Evolutionary conservation across 2,329 filamentous ascomycete species (phyloP).

Genomic region (Helotiales sp.): DNA sequence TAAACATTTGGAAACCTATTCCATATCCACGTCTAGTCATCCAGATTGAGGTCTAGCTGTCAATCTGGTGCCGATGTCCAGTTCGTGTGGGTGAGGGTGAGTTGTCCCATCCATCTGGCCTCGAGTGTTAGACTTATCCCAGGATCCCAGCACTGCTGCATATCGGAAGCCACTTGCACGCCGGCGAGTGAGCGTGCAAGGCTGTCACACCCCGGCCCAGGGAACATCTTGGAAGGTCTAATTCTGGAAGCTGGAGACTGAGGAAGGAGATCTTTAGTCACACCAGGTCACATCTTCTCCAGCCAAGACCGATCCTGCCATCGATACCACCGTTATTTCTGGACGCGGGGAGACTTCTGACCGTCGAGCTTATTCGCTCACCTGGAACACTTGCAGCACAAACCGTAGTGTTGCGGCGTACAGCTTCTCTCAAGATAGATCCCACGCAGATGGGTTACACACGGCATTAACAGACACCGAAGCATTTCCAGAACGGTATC

Average conservation of each 20-base stretch:
- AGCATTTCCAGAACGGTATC: neutral
- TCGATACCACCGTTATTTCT: constrained; percentile 1
- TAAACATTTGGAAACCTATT: neutral
- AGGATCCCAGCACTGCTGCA: neutral
- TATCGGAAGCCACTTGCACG: neutral
- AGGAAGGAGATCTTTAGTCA: neutral
- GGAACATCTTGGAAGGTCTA: neutral
- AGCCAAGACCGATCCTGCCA: neutral
- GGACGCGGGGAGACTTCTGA: neutral
- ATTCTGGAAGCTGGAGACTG: neutral
- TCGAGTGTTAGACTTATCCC: neutral
- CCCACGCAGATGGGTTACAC: neutral
- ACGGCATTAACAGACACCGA: neutral
- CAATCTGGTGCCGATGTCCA: neutral
- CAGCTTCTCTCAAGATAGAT: neutral
- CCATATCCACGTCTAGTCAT: neutral
- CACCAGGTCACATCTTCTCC: neutral
- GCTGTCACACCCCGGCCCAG: neutral
- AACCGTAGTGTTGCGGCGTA: neutral
- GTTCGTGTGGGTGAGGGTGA: neutral
- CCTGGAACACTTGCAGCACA: neutral
- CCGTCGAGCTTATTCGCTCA: neutral
- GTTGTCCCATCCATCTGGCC: neutral
- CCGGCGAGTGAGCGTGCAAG: neutral
- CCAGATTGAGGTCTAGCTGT: neutral